phyloP scores from a whole-genome alignment of 1,284 basidiomycete genomes.

The Ceratobasidium sp. region DNA sequence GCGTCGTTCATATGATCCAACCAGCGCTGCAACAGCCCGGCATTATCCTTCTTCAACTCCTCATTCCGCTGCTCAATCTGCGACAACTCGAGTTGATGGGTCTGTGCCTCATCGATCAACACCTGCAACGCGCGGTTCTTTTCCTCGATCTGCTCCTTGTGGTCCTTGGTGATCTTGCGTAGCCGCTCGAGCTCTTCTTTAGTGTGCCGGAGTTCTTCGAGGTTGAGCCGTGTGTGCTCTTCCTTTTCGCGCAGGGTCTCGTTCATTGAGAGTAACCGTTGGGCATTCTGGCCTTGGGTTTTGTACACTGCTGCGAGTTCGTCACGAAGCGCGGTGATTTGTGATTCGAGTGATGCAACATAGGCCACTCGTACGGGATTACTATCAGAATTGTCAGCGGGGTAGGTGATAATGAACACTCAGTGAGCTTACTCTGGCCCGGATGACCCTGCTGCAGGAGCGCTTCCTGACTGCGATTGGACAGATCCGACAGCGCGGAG shows the following conservation, averaged over 20 bases:
- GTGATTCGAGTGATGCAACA: slow-evolving; percentile 87
- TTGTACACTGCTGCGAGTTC: slow-evolving; percentile 95
- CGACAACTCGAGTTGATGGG: slow-evolving; percentile 85
- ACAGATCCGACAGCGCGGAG: slow-evolving; percentile 77
- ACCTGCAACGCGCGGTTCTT: slow-evolving; percentile 90
- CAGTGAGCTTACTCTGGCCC: neutral
- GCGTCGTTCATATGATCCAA: slow-evolving; percentile 91
- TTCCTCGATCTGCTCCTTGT: slow-evolving; percentile 81
- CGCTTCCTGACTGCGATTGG: slow-evolving; percentile 67
- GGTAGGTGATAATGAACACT: slow-evolving; percentile 38
- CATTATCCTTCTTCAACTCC: slow-evolving; percentile 87
- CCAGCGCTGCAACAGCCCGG: slow-evolving; percentile 92
- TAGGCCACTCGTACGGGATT: slow-evolving; percentile 86
- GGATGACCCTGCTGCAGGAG: slow-evolving; percentile 56
- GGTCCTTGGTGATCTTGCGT: slow-evolving; percentile 79
- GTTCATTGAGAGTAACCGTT: slow-evolving; percentile 87
- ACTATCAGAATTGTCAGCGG: slow-evolving; percentile 50
- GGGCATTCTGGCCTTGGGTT: slow-evolving; percentile 93
- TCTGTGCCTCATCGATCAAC: slow-evolving; percentile 91
- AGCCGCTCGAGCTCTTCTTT: slow-evolving; percentile 73
- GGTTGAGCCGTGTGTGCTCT: slow-evolving; percentile 73
- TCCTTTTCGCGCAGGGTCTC: slow-evolving; percentile 93
- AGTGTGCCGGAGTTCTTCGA: slow-evolving; percentile 74
- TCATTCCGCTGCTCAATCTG: slow-evolving; percentile 87
- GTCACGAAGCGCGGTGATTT: slow-evolving; percentile 86